phyloP scores from a whole-genome alignment of 805 yeast genomes.

The Nakazawaea ernobii region DNA sequence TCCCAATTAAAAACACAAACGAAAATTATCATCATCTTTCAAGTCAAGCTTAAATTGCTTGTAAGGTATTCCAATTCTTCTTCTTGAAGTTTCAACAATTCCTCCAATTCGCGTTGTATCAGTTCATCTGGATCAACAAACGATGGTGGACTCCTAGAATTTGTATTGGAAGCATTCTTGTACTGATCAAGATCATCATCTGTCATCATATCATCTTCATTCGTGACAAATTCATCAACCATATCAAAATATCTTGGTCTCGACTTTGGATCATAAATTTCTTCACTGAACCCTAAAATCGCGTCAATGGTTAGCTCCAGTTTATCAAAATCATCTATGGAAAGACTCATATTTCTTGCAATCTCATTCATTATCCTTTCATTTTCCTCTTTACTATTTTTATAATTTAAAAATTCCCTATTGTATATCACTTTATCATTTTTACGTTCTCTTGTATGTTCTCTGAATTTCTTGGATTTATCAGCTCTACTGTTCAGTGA shows the following conservation, averaged over 20 bases:
- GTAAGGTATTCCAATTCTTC: slow-evolving; percentile 14
- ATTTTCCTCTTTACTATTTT: slow-evolving; percentile 1
- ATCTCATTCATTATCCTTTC: slow-evolving; percentile 9
- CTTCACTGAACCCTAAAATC: slow-evolving; percentile 10
- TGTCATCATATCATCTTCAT: background rate
- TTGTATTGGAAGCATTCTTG: background rate
- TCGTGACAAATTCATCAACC: slow-evolving; percentile 3
- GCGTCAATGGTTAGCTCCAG: slow-evolving; percentile 10
- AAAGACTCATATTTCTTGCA: slow-evolving; percentile 9
- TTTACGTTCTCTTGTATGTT: background rate
- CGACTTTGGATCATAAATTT: slow-evolving; percentile 4
- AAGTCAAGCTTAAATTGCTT: slow-evolving; percentile 8
- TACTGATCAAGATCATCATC: background rate
- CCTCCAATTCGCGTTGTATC: slow-evolving; percentile 13
- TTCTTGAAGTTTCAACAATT: slow-evolving; percentile 11
- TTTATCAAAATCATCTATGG: slow-evolving; percentile 1
- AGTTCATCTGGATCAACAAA: background rate
- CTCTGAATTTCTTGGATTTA: background rate
- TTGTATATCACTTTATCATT: slow-evolving; percentile 5
- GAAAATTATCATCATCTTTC: background rate
- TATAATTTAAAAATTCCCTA: slow-evolving; percentile 8
- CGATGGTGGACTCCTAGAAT: background rate
- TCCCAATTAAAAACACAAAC: background rate
- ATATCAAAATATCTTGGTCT: slow-evolving; percentile 8
- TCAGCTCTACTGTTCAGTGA: background rate